These are phyloP conservation scores for Dendrocalamus sinicus DNA, from an alignment of 176 grass and related monocot genomes.

Conservation along the genomic window DNA sequence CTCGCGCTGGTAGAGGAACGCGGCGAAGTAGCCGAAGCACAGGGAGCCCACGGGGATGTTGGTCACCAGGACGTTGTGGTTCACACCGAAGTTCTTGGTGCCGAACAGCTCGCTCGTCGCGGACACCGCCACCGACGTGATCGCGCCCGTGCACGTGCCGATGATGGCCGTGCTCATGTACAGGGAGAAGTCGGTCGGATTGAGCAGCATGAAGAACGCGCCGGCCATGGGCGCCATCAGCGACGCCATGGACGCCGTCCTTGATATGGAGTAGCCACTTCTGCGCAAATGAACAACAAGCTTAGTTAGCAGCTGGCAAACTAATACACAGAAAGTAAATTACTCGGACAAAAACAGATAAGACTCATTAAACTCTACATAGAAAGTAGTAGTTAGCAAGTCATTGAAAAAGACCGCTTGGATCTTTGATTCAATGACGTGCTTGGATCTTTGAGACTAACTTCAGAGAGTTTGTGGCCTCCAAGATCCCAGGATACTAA, in stretches of 20 bases:
- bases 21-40: conserved; percentile 89
- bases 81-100: conserved; percentile 81
- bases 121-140: conserved; percentile 86
- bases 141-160: conserved; percentile 86
- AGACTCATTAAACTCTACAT: background rate
- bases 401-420: conserved; percentile 31
- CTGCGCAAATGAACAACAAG: conserved; percentile 42
- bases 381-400: conserved; percentile 25
- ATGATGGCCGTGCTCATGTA: conserved; percentile 79
- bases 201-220: conserved; percentile 87
- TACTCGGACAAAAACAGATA: background rate
- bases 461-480: background rate
- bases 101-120: conserved; percentile 94
- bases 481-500: conserved; percentile 35
- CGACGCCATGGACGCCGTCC: conserved; percentile 80
- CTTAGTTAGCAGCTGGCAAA: conserved; percentile 1
- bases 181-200: conserved; percentile 53
- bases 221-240: conserved; percentile 87
- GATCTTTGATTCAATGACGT: background rate
- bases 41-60: conserved; percentile 93
- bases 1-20: conserved; percentile 75
- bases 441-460: conserved; percentile 22
- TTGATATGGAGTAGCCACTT: conserved; percentile 61
- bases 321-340: background rate
- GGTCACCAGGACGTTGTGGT: conserved; percentile 90